Evolutionary conservation across 176 grass and related monocot species (phyloP).

Genomic region (Tillandsia fasciculata): DNA sequence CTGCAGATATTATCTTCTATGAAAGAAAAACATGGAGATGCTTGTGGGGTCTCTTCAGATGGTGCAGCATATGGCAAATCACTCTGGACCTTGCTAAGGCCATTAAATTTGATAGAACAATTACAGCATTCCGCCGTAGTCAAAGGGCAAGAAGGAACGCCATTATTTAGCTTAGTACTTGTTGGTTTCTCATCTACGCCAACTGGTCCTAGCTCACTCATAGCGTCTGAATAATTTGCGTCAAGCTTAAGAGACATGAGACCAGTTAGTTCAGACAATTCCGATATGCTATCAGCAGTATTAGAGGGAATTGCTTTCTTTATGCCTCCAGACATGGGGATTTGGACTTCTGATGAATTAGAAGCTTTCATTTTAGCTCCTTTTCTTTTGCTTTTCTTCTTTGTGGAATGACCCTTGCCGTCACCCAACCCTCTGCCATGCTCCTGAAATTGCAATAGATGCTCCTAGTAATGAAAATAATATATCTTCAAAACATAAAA

Average conservation of each 20-base stretch:
- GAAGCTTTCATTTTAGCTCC: slow-evolving; percentile 52
- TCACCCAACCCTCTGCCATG: slow-evolving; percentile 28
- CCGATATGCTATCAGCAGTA: slow-evolving; percentile 23
- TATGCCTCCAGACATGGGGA: slow-evolving; percentile 28
- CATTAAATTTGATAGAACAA: slow-evolving; percentile 25
- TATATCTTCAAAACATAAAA: slow-evolving; percentile 7
- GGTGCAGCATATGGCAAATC: slow-evolving; percentile 9
- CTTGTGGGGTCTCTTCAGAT: slow-evolving; percentile 23
- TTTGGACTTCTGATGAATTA: slow-evolving; percentile 29
- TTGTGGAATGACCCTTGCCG: slow-evolving; percentile 39
- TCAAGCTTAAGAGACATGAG: slow-evolving; percentile 12
- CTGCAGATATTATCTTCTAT: slow-evolving; percentile 22
- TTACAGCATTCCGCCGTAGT: slow-evolving; percentile 20
- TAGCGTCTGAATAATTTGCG: slow-evolving; percentile 19
- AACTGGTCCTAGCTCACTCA: not conserved
- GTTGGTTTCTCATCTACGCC: slow-evolving; percentile 14
- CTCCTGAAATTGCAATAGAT: slow-evolving; percentile 39
- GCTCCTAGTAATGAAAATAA: slow-evolving; percentile 18
- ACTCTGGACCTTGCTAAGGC: slow-evolving; percentile 14
- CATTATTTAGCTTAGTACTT: slow-evolving; percentile 11
- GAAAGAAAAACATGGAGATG: slow-evolving; percentile 20
- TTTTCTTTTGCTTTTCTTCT: slow-evolving; percentile 80
- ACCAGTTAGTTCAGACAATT: slow-evolving; percentile 20
- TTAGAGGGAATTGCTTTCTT: slow-evolving; percentile 25
- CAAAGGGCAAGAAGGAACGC: not conserved